Conservation (phyloP, 2,329 filamentous ascomycete genomes). For the Thelonectria blattea region DNA sequence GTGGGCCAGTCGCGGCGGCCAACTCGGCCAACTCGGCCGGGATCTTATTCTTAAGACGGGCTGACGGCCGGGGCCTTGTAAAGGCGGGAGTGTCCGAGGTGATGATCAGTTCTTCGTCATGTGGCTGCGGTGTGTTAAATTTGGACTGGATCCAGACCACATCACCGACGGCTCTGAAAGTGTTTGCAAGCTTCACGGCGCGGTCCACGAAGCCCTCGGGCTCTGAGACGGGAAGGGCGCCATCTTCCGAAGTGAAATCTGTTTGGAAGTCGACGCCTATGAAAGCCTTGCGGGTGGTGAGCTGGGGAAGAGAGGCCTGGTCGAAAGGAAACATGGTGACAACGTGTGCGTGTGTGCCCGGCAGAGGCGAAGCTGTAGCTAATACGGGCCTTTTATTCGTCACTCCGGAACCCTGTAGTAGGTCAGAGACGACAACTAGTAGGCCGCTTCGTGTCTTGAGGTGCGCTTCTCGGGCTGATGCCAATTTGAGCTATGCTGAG, state of each 20-base stretch:
- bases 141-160: conserved; percentile 87
- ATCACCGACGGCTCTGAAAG: conserved; percentile 73
- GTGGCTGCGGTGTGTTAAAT: conserved; percentile 67
- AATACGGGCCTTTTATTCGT: not conserved
- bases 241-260: conserved; percentile 77
- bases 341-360: not conserved
- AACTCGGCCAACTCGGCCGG: conserved; percentile 21
- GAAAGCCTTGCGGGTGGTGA: conserved; percentile 71
- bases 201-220: conserved; percentile 71
- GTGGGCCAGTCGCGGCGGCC: conserved; percentile 20
- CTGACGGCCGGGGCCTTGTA: conserved; percentile 14
- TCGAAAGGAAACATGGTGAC: conserved; percentile 62
- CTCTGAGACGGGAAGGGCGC: conserved; percentile 69
- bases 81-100: conserved; percentile 44
- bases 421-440: conserved; percentile 14
- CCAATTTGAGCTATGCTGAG: conserved; percentile 16
- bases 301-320: conserved; percentile 58
- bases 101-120: conserved; percentile 60
- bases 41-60: conserved; percentile 24
- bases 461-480: conserved; percentile 19
- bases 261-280: conserved; percentile 88
- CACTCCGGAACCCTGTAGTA: conserved; percentile 15
- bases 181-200: conserved; percentile 68
- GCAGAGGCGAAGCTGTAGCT: not conserved
- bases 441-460: not conserved